These are phyloP conservation scores for Calonectria multiphialidica DNA, from an alignment of 2,329 filamentous ascomycete species.

Conservation along the genomic window DNA sequence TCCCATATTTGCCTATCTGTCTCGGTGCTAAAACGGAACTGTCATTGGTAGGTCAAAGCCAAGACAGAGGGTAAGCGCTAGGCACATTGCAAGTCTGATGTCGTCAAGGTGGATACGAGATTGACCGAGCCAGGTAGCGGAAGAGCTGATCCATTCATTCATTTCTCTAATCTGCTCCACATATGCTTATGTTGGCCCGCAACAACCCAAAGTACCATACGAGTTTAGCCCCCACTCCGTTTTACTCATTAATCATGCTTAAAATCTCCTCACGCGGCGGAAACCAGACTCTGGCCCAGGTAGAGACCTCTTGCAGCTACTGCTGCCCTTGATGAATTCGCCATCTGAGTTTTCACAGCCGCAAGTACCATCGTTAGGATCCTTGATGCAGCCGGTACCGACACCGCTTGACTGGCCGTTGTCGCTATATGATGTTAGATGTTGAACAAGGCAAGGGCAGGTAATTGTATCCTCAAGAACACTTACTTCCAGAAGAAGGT, in stretches of 20 bases:
- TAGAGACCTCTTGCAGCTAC: conserved; percentile 22
- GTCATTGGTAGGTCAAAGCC: background rate
- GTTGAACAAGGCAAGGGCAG: accelerated
- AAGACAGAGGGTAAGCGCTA: background rate
- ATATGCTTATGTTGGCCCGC: background rate
- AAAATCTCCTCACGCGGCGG: background rate
- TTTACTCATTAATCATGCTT: background rate
- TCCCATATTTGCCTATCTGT: background rate
- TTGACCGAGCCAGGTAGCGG: background rate
- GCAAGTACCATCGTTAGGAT: conserved; percentile 36
- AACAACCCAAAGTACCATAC: background rate
- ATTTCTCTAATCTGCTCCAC: background rate
- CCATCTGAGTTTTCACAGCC: conserved; percentile 42
- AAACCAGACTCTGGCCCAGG: background rate
- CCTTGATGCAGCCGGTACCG: conserved; percentile 40
- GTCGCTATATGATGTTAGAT: conserved; percentile 20
- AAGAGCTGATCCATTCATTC: background rate
- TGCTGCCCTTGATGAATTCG: conserved; percentile 32
- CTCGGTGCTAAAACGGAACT: background rate
- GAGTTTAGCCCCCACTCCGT: background rate
- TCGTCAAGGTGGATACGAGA: background rate
- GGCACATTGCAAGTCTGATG: background rate
- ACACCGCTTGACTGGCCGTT: conserved; percentile 39
- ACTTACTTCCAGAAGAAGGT: conserved; percentile 44
- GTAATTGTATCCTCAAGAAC: background rate